Evolutionary conservation across 805 yeast genomes (phyloP), one percentile per base, ranked within the genome.

Genomic region (Saccharomyces kudriavzevii): DNA sequence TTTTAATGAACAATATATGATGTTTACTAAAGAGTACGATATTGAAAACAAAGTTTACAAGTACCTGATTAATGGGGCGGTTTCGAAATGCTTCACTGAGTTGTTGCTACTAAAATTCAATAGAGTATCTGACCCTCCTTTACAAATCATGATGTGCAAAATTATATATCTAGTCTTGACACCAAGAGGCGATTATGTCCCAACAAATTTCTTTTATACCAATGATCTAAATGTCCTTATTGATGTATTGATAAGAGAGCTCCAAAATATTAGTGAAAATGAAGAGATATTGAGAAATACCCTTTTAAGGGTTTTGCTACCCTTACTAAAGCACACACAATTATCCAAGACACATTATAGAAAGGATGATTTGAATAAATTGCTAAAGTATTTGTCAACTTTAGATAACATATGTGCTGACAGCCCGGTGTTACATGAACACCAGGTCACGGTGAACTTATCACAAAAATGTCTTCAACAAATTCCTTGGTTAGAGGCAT

Each of bases 1-100:
- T 1, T 72, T 91, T 26, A 91, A 91, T 69, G 97, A 91, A 66
- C 97, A 91, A 69, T 91, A 82, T 68, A 81, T 91, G 84, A 85
- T 89, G 43, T 71, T 80, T 56, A 74, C 59, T 61, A 76, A 67
- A 40, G 62, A 60, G 5, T 61, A 56, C 30, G 58, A 59, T 5
- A 58, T 73, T 26, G 65, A 65, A 47, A 79, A 83, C 60, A 78
- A 77, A 54, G 85, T 87, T 1, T 80, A 86, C 61, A 73, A 76
- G 4, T 77, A 78, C 2, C 66, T 91, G 52, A 70, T 77, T 43
- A 64, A 70, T 29, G 72, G 76, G 27, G 60, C 73, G 13, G 65
- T 70, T 14, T 80, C 78, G 49, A 77, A 77, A 27, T 73, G 76
- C 47, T 84, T 90, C 56, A 81, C 84, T 28, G 88, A 88, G 52